Evolutionary conservation across 1,139 yeast genomes (phyloP), one percentile per base, ranked within the genome.

Genomic region (Pichia kudriavzevii): DNA sequence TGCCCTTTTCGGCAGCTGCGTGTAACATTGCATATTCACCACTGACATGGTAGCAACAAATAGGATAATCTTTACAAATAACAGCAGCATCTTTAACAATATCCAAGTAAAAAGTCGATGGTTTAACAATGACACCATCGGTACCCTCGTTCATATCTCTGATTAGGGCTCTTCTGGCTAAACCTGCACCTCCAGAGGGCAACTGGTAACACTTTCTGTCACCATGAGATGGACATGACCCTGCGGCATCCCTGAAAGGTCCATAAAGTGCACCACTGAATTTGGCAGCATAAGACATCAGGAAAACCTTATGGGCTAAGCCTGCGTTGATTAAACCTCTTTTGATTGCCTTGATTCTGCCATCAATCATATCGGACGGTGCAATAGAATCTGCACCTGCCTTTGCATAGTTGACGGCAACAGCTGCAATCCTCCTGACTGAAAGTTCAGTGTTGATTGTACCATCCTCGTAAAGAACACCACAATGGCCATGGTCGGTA

Each of bases 11-110:
- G 21, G 97, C 97, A 34, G 96, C 98, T 8, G 98, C 98, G 56
- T 88, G 95, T 46, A 91, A 64, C 98, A 93, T 91, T 32, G 98
- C 96, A 56, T 75, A 91, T 61, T 91, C 99, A 31, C 99, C 99
- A 59, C 93, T 78, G 22, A 91, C 99, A 58, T 93, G 98, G 60
- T 91, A 91, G 18, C 94, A 93, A 55, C 95, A 87, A 34, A 91
- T 67, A 20, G 98, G 98, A 49, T 81, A 75, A 57, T 91, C 93
- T 36, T 67, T 61, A 56, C 95, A 84, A 37, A 88, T 69, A 49
- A 72, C 78, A 26, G 91, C 69, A 1, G 98, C 95, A 54, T 91
- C 96, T 42, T 80, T 69, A 57, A 91, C 80, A 39, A 91, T 71
- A 57, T 91, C 99, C 52, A 91, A 69, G 59, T 88, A 91, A 59